These are phyloP conservation scores for Neonectria coccinea DNA, from an alignment of 2,329 filamentous ascomycete species.

Conservation along the genomic window DNA sequence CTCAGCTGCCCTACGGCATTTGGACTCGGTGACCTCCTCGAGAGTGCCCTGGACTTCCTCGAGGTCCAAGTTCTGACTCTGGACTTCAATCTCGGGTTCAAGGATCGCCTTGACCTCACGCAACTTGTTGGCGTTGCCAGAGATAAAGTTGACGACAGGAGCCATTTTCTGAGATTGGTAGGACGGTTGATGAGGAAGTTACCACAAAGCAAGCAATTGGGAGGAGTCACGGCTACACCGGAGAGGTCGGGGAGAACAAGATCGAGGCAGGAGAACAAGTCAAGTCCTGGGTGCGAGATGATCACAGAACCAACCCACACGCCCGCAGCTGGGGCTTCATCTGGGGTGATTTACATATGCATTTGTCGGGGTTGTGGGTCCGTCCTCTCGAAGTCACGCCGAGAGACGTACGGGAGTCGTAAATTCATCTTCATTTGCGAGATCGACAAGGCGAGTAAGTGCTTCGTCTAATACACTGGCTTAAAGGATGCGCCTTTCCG, in stretches of 20 bases:
- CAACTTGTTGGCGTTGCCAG: slow-evolving; percentile 95
- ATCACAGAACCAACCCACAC: neutral
- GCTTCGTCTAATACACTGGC: neutral
- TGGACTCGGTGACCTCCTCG: slow-evolving; percentile 90
- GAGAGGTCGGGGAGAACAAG: neutral
- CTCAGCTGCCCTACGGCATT: slow-evolving; percentile 85
- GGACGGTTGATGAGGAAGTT: neutral
- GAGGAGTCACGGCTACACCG: neutral
- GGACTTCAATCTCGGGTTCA: slow-evolving; percentile 77
- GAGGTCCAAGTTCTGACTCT: slow-evolving; percentile 81
- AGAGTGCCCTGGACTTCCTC: slow-evolving; percentile 92
- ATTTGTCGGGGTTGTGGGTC: slow-evolving; percentile 18
- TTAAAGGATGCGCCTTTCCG: neutral
- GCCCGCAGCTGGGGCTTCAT: neutral
- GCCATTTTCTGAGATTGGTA: slow-evolving; percentile 51
- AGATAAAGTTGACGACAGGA: slow-evolving; percentile 85
- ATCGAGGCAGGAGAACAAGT: neutral
- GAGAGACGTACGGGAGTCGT: neutral
- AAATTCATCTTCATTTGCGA: neutral
- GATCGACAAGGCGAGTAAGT: neutral
- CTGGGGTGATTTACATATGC: slow-evolving; percentile 6
- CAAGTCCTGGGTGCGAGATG: neutral
- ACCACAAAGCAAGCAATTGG: neutral
- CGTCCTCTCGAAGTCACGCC: neutral
- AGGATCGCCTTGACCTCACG: slow-evolving; percentile 90